A percentile compares a stretch with the other conserved stretches of the same genome.
Conservation (phyloP, 345 rosid species). For the Eucalyptus cloeziana region DNA sequence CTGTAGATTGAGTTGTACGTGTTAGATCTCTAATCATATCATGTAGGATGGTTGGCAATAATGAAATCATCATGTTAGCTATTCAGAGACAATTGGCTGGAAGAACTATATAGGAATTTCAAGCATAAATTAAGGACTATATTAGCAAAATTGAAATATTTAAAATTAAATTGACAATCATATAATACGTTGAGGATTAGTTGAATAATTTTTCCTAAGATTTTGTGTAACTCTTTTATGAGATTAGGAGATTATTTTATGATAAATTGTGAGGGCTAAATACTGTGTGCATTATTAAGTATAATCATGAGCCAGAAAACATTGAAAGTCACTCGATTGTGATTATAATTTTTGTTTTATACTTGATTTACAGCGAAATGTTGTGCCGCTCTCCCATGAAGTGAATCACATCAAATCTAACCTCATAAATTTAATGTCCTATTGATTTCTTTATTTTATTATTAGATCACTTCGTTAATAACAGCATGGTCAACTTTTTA, state of each 20-base stretch:
- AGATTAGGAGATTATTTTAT: not conserved
- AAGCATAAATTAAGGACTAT: not conserved
- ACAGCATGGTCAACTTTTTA: not conserved
- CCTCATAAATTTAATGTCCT: not conserved
- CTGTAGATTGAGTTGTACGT: not conserved
- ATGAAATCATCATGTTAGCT: accelerated
- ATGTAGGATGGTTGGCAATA: accelerated
- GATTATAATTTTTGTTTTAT: not conserved
- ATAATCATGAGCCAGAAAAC: not conserved
- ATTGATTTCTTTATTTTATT: not conserved
- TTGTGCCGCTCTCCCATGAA: not conserved
- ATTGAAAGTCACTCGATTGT: not conserved
- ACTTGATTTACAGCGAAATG: not conserved
- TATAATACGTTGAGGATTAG: accelerated
- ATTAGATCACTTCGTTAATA: not conserved
- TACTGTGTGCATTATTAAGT: too few relatives aligned
- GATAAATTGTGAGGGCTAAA: not conserved
- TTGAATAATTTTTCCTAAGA: not conserved
- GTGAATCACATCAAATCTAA: not conserved
- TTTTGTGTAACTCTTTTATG: not conserved
- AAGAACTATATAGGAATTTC: not conserved
- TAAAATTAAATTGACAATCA: not conserved
- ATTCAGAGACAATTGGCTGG: accelerated
- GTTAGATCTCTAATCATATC: not conserved
- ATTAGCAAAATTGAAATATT: not conserved